These are phyloP conservation scores for Colletotrichum tanaceti DNA, from an alignment of 2,329 filamentous ascomycete genomes.

Conservation along the genomic window DNA sequence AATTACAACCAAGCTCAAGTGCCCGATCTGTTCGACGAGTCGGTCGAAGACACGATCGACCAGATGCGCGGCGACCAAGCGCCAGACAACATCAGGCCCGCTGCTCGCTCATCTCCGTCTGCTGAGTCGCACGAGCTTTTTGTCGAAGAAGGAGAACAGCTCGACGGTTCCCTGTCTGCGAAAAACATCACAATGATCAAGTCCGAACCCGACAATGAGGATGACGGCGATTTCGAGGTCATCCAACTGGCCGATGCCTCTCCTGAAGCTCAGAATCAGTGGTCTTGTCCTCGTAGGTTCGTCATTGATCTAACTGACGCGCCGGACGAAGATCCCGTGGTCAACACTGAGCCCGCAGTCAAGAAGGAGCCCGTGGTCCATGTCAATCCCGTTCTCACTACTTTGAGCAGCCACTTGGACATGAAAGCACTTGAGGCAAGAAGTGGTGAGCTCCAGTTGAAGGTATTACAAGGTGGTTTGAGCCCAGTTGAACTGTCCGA, in stretches of 20 bases:
- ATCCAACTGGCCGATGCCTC: conserved; percentile 2
- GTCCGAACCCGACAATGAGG: neutral
- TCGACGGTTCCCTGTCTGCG: rapidly evolving
- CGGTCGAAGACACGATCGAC: neutral
- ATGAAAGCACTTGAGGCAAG: neutral
- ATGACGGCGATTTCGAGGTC: neutral
- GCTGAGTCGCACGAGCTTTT: neutral
- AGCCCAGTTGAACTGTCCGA: neutral
- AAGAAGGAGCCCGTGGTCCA: neutral
- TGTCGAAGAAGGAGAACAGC: neutral
- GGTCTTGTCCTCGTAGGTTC: neutral
- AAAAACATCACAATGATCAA: neutral
- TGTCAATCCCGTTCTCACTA: too few relatives aligned
- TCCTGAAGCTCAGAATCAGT: neutral
- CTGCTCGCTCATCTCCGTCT: neutral
- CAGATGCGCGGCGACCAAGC: neutral
- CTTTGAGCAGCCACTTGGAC: rapidly evolving
- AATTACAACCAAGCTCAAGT: neutral
- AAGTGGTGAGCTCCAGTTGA: neutral
- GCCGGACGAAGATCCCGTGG: neutral
- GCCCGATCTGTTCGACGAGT: neutral
- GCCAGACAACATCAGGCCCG: neutral
- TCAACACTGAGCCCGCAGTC: neutral
- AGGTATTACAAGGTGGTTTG: neutral
- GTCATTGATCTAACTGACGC: neutral